Conservation (phyloP, 2,329 filamentous ascomycete genomes). For the Camillea tinctor region DNA sequence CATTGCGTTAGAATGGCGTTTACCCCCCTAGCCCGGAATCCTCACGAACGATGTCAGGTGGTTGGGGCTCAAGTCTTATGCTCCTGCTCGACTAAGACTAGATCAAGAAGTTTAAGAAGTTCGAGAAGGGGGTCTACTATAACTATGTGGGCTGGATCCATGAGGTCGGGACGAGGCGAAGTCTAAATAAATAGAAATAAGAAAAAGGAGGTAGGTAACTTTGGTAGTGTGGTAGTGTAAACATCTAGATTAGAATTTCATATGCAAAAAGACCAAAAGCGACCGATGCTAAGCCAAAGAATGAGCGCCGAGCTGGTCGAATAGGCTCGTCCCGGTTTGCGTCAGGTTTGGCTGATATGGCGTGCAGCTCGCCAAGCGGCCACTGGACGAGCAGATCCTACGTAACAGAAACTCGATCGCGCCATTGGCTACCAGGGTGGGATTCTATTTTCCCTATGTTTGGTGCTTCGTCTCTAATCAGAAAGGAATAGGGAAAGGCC, state of each 20-base stretch:
- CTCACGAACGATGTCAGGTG: not conserved
- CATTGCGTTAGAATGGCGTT: not conserved
- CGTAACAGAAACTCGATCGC: constrained; percentile 20
- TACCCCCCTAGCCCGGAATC: not conserved
- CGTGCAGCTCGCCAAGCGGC: constrained; percentile 29
- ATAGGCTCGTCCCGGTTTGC: not conserved
- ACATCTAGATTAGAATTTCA: no score
- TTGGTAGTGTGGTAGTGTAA: no score
- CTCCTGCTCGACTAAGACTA: not conserved
- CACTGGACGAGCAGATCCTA: constrained; percentile 12
- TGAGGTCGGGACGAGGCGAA: not conserved
- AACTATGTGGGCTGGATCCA: not conserved
- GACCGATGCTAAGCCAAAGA: not conserved
- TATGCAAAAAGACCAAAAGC: no score
- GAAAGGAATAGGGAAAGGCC: no score
- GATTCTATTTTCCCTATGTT: constrained; percentile 15
- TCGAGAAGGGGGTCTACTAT: no score
- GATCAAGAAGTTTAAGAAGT: not conserved
- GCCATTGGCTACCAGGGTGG: constrained; percentile 17
- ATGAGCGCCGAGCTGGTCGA: not conserved
- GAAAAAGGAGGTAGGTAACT: no score
- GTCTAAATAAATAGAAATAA: not conserved
- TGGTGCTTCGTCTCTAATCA: constrained; percentile 5
- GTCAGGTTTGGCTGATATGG: constrained; percentile 17
- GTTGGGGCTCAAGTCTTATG: not conserved